These are phyloP conservation scores for Tetrastigma voinierianum DNA, from an alignment of 164 flowering plant genomes.

Conservation along the genomic window DNA sequence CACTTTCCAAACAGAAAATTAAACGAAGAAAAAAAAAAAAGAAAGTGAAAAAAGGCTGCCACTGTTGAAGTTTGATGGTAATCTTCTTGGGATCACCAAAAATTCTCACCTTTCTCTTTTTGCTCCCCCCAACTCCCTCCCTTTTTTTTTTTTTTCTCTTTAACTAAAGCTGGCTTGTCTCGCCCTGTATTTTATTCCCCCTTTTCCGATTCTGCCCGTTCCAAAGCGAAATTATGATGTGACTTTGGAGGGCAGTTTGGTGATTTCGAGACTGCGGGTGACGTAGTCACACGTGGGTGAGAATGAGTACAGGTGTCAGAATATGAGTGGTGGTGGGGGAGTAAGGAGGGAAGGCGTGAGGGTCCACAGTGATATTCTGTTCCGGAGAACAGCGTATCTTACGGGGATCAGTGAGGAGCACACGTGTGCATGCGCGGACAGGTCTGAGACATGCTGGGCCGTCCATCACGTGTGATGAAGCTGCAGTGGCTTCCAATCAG, in stretches of 20 bases:
- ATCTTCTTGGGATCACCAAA: slow-evolving; percentile 25
- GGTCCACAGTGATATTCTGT: neutral
- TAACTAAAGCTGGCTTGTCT: slow-evolving; percentile 21
- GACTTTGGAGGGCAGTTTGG: neutral
- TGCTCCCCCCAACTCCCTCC: neutral
- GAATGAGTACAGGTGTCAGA: slow-evolving; percentile 4
- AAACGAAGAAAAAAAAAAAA: neutral
- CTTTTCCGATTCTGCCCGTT: slow-evolving; percentile 1
- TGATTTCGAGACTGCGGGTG: neutral
- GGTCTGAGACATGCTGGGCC: slow-evolving; percentile 15
- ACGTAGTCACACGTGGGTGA: neutral
- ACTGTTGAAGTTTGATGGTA: slow-evolving; percentile 2
- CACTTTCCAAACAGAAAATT: neutral
- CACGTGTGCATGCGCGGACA: slow-evolving; percentile 41
- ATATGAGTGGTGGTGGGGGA: slow-evolving; percentile 9
- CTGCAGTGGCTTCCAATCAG: slow-evolving; percentile 3
- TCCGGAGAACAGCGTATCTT: neutral
- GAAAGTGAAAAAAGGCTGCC: slow-evolving; percentile 14
- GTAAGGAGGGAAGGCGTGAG: slow-evolving; percentile 8
- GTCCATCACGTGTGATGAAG: slow-evolving; percentile 27
- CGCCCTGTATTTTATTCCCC: neutral
- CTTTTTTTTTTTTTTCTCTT: slow-evolving; percentile 9
- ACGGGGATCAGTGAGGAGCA: slow-evolving; percentile 15
- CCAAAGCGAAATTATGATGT: neutral
- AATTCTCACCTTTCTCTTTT: slow-evolving; percentile 16